A percentile compares a stretch with the other conserved stretches of the same genome.
These are phyloP conservation scores for Annulohypoxylon truncatum DNA, from an alignment of 2,329 filamentous ascomycete species.

Conservation along the genomic window DNA sequence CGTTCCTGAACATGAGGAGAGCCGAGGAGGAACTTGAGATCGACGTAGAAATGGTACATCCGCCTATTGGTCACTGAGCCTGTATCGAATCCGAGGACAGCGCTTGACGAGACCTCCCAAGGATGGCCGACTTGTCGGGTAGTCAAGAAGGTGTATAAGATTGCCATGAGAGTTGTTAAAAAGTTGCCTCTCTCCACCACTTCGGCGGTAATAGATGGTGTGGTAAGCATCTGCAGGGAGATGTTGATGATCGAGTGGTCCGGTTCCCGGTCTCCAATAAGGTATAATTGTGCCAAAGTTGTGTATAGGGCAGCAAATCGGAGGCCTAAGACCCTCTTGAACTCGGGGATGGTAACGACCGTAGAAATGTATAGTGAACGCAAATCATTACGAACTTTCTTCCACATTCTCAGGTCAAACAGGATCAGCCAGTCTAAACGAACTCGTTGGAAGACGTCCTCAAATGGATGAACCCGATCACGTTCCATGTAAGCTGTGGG, in stretches of 20 bases:
- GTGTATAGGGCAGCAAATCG: constrained; percentile 97
- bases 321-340: constrained; percentile 92
- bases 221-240: constrained; percentile 95
- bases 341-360: constrained; percentile 92
- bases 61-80: constrained; percentile 94
- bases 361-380: constrained; percentile 96
- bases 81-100: constrained; percentile 90
- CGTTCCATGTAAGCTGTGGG: constrained; percentile 75
- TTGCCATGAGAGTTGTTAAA: constrained; percentile 92
- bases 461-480: constrained; percentile 74
- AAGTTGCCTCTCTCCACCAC: constrained; percentile 96
- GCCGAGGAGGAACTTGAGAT: constrained; percentile 89
- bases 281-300: constrained; percentile 89
- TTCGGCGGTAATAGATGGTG: constrained; percentile 94
- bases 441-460: constrained; percentile 90
- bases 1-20: constrained; percentile 89
- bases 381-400: constrained; percentile 89
- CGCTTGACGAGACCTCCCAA: constrained; percentile 85
- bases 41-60: constrained; percentile 98
- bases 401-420: constrained; percentile 96
- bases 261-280: constrained; percentile 94
- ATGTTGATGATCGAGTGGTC: constrained; percentile 99
- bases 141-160: constrained; percentile 96
- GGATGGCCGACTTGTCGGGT: constrained; percentile 96
- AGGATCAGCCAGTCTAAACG: constrained; percentile 94